These are phyloP conservation scores for Diaporthe citrichinensis DNA, from an alignment of 2,329 filamentous ascomycete genomes.

Conservation along the genomic window DNA sequence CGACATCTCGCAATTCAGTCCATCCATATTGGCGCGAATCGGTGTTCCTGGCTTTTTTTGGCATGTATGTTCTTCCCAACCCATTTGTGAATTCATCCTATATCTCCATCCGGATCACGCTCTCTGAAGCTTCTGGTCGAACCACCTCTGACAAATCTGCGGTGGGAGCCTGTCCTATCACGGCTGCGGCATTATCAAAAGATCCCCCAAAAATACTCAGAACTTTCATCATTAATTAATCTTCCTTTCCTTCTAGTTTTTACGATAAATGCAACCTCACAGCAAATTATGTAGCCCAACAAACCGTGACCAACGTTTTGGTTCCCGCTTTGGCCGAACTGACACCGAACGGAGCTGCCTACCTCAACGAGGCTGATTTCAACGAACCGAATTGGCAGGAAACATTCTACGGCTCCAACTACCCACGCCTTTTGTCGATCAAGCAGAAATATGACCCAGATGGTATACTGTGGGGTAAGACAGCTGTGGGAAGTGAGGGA, in stretches of 20 bases:
- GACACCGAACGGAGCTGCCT: slow-evolving; percentile 24
- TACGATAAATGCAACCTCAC: slow-evolving; percentile 24
- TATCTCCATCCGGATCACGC: too few relatives aligned
- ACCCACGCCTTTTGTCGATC: slow-evolving; percentile 48
- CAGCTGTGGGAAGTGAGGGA: slow-evolving; percentile 58
- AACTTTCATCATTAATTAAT: background rate
- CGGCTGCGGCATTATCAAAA: background rate
- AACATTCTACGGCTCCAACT: slow-evolving; percentile 33
- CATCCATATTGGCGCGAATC: slow-evolving; percentile 29
- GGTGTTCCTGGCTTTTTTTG: slow-evolving; percentile 19
- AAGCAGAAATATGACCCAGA: slow-evolving; percentile 60
- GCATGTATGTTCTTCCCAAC: background rate
- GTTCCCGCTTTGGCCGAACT: slow-evolving; percentile 43
- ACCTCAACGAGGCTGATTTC: slow-evolving; percentile 38
- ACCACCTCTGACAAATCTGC: too few relatives aligned
- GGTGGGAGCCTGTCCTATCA: too few relatives aligned
- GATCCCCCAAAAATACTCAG: background rate
- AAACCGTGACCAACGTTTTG: slow-evolving; percentile 25
- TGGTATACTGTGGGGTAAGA: slow-evolving; percentile 55
- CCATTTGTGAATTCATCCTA: too few relatives aligned
- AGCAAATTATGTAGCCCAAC: slow-evolving; percentile 9
- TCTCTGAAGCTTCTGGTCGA: too few relatives aligned
- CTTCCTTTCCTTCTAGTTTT: background rate
- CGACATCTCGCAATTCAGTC: slow-evolving; percentile 1
- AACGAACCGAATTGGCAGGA: slow-evolving; percentile 34